A percentile compares a stretch with the other conserved stretches of the same genome.
phyloP scores from a whole-genome alignment of 2,329 filamentous ascomycete genomes.

The Colletotrichum lupini region DNA sequence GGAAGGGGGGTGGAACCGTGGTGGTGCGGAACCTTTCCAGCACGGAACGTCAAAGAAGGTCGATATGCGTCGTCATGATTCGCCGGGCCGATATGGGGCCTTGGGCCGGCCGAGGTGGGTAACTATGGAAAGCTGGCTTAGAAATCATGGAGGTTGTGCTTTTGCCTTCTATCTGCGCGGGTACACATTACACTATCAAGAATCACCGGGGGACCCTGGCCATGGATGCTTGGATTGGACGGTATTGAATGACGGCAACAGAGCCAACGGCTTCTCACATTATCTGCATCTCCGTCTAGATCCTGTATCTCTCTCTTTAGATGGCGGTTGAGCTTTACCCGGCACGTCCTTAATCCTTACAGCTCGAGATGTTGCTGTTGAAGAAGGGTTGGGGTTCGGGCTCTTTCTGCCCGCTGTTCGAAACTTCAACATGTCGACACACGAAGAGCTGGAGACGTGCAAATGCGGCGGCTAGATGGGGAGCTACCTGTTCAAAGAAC shows the following conservation, averaged over 20 bases:
- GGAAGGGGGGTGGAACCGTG: not conserved
- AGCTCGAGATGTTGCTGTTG: not conserved
- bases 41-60: constrained; percentile 18
- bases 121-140: constrained; percentile 21
- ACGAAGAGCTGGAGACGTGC: not conserved
- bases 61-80: constrained; percentile 19
- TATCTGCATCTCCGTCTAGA: not conserved
- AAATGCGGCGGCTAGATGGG: not conserved
- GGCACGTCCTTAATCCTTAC: not conserved
- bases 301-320: not conserved
- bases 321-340: constrained; percentile 11
- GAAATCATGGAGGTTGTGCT: constrained; percentile 13
- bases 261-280: not conserved
- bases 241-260: not conserved
- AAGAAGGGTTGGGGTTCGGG: not conserved
- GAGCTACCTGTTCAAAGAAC: not conserved
- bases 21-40: constrained; percentile 28
- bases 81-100: not conserved
- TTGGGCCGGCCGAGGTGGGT: constrained; percentile 12
- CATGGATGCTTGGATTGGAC: not conserved
- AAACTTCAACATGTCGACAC: not conserved
- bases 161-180: not conserved
- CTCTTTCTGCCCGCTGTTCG: not conserved
- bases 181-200: not conserved
- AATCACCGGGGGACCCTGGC: not conserved